A percentile compares a stretch with the other conserved stretches of the same genome.
These are phyloP conservation scores for Colletotrichum falcatum DNA, from an alignment of 2,329 filamentous ascomycete species.

Conservation along the genomic window DNA sequence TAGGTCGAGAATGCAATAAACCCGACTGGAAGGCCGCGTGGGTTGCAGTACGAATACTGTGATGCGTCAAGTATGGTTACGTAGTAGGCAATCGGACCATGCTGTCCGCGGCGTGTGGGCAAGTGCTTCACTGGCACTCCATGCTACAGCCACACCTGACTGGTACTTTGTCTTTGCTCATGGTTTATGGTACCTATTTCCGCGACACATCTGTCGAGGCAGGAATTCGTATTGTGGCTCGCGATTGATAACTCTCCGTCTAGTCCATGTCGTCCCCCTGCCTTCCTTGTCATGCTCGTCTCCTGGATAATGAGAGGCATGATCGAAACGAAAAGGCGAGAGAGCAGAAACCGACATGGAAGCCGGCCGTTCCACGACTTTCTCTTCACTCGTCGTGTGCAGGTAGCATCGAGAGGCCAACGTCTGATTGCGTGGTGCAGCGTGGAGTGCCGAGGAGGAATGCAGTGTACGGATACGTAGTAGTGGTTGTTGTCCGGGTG, in stretches of 20 bases:
- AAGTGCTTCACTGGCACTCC: conserved; percentile 26
- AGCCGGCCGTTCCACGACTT: neutral
- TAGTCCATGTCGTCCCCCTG: neutral
- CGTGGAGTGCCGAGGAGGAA: neutral
- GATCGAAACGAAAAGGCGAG: neutral
- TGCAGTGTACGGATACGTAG: neutral
- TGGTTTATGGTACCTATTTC: neutral
- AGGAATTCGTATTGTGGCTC: neutral
- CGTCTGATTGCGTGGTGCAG: conserved; percentile 1
- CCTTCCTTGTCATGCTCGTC: neutral
- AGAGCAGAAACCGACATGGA: neutral
- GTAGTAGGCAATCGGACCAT: conserved; percentile 30
- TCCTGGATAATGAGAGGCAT: neutral
- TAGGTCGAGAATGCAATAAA: conserved; percentile 33
- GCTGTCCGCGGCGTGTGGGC: conserved; percentile 26
- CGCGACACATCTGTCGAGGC: neutral
- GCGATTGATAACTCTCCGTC: neutral
- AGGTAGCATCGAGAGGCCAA: neutral
- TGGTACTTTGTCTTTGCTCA: neutral
- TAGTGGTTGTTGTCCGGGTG: conserved; percentile 1
- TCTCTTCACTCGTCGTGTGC: neutral
- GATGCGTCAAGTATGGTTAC: conserved; percentile 25
- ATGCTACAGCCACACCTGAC: conserved; percentile 25
- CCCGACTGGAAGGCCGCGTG: conserved; percentile 35
- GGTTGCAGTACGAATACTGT: neutral